Evolutionary conservation across 306 rosid species (phyloP).

Genomic region (Arachis hypogaea): DNA sequence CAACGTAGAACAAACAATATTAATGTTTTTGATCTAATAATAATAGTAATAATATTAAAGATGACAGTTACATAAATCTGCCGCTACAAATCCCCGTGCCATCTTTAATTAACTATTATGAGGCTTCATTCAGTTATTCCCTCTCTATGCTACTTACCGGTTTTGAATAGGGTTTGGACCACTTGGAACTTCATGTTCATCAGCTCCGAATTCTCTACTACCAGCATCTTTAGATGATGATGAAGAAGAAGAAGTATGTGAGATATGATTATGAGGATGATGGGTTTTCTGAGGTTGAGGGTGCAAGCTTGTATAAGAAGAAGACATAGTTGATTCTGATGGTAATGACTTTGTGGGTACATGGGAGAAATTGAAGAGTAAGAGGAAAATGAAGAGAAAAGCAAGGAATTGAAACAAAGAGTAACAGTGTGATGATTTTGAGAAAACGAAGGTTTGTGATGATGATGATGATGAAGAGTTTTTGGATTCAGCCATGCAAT

Average conservation of each 20-base stretch:
- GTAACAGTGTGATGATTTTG: conserved; percentile 35
- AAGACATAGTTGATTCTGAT: conserved; percentile 31
- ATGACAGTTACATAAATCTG: conserved; percentile 41
- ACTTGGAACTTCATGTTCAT: conserved; percentile 74
- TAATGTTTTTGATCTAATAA: conserved; percentile 44
- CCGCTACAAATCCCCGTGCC: conserved; percentile 34
- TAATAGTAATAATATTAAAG: conserved; percentile 30
- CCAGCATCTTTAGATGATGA: not conserved
- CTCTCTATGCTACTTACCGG: conserved; percentile 29
- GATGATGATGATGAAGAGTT: conserved; percentile 34
- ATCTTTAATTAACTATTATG: conserved; percentile 16
- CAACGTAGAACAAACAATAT: conserved; percentile 41
- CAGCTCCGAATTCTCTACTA: conserved; percentile 52
- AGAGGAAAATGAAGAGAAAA: conserved; percentile 52
- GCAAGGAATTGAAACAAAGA: conserved; percentile 44
- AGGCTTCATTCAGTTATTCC: no score
- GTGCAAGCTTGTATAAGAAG: conserved; percentile 46
- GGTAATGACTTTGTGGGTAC: conserved; percentile 29
- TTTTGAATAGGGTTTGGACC: conserved; percentile 78
- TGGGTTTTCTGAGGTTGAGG: conserved; percentile 36
- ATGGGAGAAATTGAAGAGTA: conserved; percentile 42
- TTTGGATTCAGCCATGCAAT: conserved; percentile 75
- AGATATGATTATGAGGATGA: not conserved
- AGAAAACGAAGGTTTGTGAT: conserved; percentile 37
- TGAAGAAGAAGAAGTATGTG: conserved; percentile 2